Evolutionary conservation across 2,329 filamentous ascomycete species (phyloP).

Genomic region (Xylariaceae sp.): DNA sequence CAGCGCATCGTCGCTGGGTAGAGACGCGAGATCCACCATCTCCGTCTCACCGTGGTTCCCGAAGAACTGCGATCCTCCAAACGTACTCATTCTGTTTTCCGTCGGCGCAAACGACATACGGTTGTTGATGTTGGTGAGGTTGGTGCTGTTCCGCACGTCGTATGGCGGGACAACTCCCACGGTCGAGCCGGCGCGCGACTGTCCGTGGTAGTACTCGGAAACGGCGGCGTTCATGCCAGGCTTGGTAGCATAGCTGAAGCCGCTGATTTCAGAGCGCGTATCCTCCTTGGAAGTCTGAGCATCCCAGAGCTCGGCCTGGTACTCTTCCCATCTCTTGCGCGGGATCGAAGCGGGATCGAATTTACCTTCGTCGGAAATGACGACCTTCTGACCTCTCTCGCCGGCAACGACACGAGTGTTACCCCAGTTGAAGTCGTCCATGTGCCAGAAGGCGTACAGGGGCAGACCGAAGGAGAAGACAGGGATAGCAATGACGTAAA

Average conservation of each 20-base stretch:
- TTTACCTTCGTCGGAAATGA: constrained; percentile 95
- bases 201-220: constrained; percentile 62
- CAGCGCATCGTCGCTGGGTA: constrained; percentile 85
- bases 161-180: constrained; percentile 42
- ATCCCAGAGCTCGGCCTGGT: constrained; percentile 97
- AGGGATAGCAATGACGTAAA: constrained; percentile 87
- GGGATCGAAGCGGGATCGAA: constrained; percentile 91
- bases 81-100: constrained; percentile 61
- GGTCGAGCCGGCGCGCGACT: constrained; percentile 52
- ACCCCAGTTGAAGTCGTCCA: constrained; percentile 99
- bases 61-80: constrained; percentile 55
- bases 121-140: constrained; percentile 52
- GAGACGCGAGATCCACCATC: constrained; percentile 65
- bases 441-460: constrained; percentile 96
- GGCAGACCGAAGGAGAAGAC: constrained; percentile 88
- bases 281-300: constrained; percentile 81
- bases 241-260: constrained; percentile 90
- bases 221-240: constrained; percentile 49
- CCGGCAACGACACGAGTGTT: constrained; percentile 97
- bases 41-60: constrained; percentile 59
- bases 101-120: constrained; percentile 77
- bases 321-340: constrained; percentile 99
- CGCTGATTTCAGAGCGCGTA: constrained; percentile 79
- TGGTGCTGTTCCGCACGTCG: constrained; percentile 40
- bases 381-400: constrained; percentile 84